Evolutionary conservation across 768 basidiomycete genomes (phyloP).

Genomic region (Mycena polygramma): DNA sequence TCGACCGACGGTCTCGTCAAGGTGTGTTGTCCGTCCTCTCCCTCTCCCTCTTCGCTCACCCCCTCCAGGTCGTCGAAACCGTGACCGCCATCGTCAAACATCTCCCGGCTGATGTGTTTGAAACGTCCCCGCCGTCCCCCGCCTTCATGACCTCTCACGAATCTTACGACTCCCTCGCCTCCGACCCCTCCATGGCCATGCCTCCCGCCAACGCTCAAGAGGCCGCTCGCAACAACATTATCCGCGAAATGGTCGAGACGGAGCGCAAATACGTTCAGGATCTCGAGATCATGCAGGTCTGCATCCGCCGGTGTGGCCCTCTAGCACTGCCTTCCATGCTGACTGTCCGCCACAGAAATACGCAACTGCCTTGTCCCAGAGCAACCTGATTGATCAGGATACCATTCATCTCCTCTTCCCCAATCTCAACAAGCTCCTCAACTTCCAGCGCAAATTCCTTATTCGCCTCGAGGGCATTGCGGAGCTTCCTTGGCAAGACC

Average conservation of each 20-base stretch:
- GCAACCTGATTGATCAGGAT: slow-evolving; percentile 91
- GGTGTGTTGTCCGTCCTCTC: slow-evolving; percentile 59
- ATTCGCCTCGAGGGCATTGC: slow-evolving; percentile 90
- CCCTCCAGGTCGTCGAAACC: slow-evolving; percentile 84
- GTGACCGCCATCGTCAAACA: slow-evolving; percentile 86
- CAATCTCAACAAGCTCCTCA: slow-evolving; percentile 92
- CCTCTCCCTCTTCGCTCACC: slow-evolving; percentile 16
- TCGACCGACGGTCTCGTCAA: slow-evolving; percentile 96
- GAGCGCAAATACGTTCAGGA: slow-evolving; percentile 98
- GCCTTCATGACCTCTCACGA: slow-evolving; percentile 67
- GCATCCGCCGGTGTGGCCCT: slow-evolving; percentile 47
- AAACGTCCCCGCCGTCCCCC: slow-evolving; percentile 71
- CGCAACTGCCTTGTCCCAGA: slow-evolving; percentile 83
- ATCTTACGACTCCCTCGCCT: slow-evolving; percentile 62
- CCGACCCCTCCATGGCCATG: slow-evolving; percentile 55
- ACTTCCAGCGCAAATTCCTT: slow-evolving; percentile 95
- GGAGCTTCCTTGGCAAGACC: slow-evolving; percentile 84
- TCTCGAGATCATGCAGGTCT: slow-evolving; percentile 94
- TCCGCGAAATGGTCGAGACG: slow-evolving; percentile 92
- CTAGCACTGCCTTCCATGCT: slow-evolving; percentile 16
- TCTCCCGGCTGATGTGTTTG: slow-evolving; percentile 78
- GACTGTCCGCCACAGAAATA: slow-evolving; percentile 75
- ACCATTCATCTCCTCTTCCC: slow-evolving; percentile 97
- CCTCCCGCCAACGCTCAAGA: slow-evolving; percentile 71
- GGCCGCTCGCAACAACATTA: slow-evolving; percentile 79